Evolutionary conservation across 1,139 yeast genomes (phyloP), one percentile per base, ranked within the genome.

Genomic region (Yamadazyma jaroonii): DNA sequence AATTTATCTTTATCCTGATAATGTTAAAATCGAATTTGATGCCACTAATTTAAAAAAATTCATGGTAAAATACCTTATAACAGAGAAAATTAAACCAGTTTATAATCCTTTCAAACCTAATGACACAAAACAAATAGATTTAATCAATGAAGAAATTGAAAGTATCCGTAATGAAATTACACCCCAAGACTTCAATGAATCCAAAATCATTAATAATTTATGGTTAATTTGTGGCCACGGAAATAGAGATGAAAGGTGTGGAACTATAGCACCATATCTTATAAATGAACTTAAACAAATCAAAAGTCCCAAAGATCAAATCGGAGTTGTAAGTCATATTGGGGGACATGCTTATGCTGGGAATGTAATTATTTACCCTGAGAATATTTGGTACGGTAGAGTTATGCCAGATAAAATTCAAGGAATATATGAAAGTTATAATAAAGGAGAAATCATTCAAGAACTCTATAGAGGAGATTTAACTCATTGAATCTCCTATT

Each of bases 311-410:
- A 22, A 34, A 6, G 36, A 35, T 10, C 37, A 40, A 10, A 29
- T 32, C n/a, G 86, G 86, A 0, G 53, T 72, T 12, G 65, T 82
- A 1, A 77, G 86, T 9, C 94, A 84, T 54, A 64, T 84, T 31
- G 90, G 92, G 0, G 94, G 94, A 0, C 94, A 84, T 53, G 84
- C 71, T 1, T 84, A 79, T 54, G 92, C 94, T 2, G 94, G 92
- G 0, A 84, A 84, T 52, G 78, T 84, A 12, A 60, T 84, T 2
- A 74, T 74, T 39, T 77, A 77, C 45, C 70, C 74, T 2, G 60
- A 71, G n/a, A 55, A 65, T 5, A 59, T 79, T 1, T 84, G 90
- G 90, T 84, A 84, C 50, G 90, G 92, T 0, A 59, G 84, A 38
- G 87, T 84, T 2, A 61, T 64, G 37, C 86, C 88, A 0, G 60